Evolutionary conservation across 2,329 filamentous ascomycete species (phyloP), one percentile per base, ranked within the genome.

Genomic region (Graphiopsis chlorocephala): DNA sequence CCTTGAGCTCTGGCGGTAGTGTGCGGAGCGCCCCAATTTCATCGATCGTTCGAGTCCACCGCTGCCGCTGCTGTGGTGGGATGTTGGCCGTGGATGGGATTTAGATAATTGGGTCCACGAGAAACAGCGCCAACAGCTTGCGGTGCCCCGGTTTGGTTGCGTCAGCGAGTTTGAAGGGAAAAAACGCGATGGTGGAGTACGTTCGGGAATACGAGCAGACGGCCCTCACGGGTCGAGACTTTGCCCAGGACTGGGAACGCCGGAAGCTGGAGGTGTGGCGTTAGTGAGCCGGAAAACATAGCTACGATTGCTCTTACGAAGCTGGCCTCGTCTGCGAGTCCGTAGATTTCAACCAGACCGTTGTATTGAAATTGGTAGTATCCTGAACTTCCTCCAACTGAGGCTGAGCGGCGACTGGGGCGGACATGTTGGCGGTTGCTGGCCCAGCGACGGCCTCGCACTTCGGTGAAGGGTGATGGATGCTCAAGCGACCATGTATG

Each of bases 21-120:
- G 79, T 97, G 92, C 57, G 92, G 68, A 92, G 84, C 33, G 97
- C 90, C n/a, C 93, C 93, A 73, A 90, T 17, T 1, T 42, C 11
- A 38, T 38, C n/a, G 25, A 45, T 58, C 10, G n/a, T 3, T 47
- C n/a, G 6, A 3, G 56, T 25, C 61, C 58, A 79, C 82, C 82
- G 84, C 5, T 78, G 72, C 26, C 75, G 68, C 62, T 78, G 78
- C 66, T 85, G 82, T 0, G 80, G 80, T 2, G 82, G 81, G 0
- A 83, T 75, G 65, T 84, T 82, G 0, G 77, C 77, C 0, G 80
- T 82, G 2, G 76, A 85, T 20, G 84, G 77, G 62, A 87, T 77
- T 12, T 78, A 79, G 10, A 74, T 68, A 29, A 79, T 70, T 0
- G 85, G 85, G 66, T 88, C 85, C 4, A 88, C 80, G 2, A 88